Percentiles rank a stretch among this genome's conserved stretches.
These are phyloP conservation scores for Oryza rufipogon DNA, from an alignment of 176 grass and related monocot genomes.

Conservation along the genomic window DNA sequence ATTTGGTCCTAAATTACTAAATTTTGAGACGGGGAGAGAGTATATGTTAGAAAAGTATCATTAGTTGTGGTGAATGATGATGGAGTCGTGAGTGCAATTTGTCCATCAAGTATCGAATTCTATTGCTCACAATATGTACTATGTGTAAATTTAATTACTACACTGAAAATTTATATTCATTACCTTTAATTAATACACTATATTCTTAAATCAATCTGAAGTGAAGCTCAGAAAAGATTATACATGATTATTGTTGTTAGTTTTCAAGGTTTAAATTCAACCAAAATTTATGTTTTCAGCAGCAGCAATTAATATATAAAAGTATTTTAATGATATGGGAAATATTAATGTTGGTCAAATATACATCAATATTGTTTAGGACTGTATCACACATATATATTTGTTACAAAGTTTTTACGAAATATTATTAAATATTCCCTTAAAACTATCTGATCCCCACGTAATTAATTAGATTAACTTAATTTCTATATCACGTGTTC, in stretches of 20 bases:
- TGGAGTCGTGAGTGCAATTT: no score
- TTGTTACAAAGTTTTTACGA: neutral
- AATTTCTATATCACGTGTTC: neutral
- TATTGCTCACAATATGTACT: no score
- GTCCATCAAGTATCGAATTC: no score
- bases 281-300: neutral
- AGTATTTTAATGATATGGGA: neutral
- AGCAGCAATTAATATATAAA: neutral
- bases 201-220: no score
- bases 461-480: neutral
- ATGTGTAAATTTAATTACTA: no score
- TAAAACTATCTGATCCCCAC: neutral
- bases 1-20: no score
- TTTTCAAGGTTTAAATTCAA: neutral
- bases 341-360: neutral
- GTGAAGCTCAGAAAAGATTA: no score
- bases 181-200: no score
- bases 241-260: neutral
- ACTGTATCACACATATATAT: neutral
- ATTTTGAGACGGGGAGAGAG: no score
- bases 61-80: no score
- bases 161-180: no score
- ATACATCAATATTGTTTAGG: neutral
- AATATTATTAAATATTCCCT: neutral
- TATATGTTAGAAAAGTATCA: no score